phyloP scores from a whole-genome alignment of 805 yeast species.

The Metschnikowia gelsemii region DNA sequence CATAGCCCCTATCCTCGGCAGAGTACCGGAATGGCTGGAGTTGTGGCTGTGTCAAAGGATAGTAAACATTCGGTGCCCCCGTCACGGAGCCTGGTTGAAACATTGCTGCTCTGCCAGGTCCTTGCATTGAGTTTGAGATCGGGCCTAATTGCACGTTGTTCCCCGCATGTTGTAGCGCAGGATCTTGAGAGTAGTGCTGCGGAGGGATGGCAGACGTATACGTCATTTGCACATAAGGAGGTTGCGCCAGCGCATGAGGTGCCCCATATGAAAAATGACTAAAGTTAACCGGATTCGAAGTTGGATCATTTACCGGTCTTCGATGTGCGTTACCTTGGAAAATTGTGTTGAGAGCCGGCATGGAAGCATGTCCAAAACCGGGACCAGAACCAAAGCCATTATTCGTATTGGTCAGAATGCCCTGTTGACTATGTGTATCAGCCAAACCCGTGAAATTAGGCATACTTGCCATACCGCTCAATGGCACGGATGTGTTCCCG shows the following conservation, averaged over 20 bases:
- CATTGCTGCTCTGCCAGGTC: no score
- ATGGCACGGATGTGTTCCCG: background rate
- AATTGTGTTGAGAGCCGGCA: constrained; percentile 4
- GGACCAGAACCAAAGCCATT: constrained; percentile 2
- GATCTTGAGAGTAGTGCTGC: constrained; percentile 1
- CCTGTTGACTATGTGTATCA: no score
- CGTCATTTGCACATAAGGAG: constrained; percentile 3
- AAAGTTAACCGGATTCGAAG: constrained; percentile 4
- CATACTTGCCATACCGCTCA: background rate
- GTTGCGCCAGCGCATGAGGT: constrained; percentile 1
- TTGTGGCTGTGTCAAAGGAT: constrained; percentile 1
- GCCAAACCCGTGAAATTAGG: background rate
- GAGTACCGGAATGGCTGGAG: constrained; percentile 4
- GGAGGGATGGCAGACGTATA: background rate
- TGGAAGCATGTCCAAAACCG: background rate
- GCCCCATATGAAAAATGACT: constrained; percentile 3
- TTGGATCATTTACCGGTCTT: constrained; percentile 4
- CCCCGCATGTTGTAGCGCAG: constrained; percentile 1
- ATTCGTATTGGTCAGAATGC: no score
- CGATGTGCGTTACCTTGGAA: constrained; percentile 1
- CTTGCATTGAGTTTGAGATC: background rate
- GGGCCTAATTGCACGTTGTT: constrained; percentile 4
- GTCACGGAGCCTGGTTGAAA: no score
- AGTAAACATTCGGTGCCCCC: no score
- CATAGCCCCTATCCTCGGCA: constrained; percentile 4